Base-by-base conservation (phyloP, 495 filamentous ascomycete species). In the Penicillium atrosanguineum region DNA sequence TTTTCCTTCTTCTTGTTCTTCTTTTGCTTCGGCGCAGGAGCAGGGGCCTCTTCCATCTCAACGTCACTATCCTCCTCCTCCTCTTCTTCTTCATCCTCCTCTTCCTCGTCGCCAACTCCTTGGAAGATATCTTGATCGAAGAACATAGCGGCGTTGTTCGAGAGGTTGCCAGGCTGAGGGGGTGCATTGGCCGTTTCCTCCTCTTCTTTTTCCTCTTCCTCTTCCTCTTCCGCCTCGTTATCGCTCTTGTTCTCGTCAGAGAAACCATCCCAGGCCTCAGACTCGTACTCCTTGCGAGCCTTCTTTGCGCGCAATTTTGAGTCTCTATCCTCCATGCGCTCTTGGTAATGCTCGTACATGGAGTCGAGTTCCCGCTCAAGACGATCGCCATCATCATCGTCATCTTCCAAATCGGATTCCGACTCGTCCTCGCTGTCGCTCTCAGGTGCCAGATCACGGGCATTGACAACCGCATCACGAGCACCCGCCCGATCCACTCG, bases 81-180 rank as follows among this genome's bases (percentile, higher is more conserved):
- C 3, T 63, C 67, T 31, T 68, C 63, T 34, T 68, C 67, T 20
- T 69, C 62, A 7, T 69, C 74, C 8, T 71, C 68, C 29, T 67
- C 64, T 31, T 68, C 70, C 34, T 67, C 64, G 4, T 69, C 71
- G 29, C 77, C 83, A 55, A 97, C 83, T 28, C 82, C 87, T 57
- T 91, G 85, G 75, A 99, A 97, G 50, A 97, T 87, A 55, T 95
- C 95, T 62, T 97, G 95, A 55, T 88, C 87, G 63, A 99, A 99
- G 73, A 99, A 99, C 46, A 87, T 74, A 7, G 84, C 78, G 16
- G 94, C 94, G 51, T 88, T 83, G 66, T 88, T 92, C 8, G 90
- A 92, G 8, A 98, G 76, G 6, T 80, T 82, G 9, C 72, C 73
- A 23, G 71, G 57, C 5, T 69, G 44, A 73, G 76, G 9, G 68